Evolutionary conservation across 495 filamentous ascomycete genomes (phyloP), one percentile per base, ranked within the genome.

Genomic region (Penicillium robsamsonii): DNA sequence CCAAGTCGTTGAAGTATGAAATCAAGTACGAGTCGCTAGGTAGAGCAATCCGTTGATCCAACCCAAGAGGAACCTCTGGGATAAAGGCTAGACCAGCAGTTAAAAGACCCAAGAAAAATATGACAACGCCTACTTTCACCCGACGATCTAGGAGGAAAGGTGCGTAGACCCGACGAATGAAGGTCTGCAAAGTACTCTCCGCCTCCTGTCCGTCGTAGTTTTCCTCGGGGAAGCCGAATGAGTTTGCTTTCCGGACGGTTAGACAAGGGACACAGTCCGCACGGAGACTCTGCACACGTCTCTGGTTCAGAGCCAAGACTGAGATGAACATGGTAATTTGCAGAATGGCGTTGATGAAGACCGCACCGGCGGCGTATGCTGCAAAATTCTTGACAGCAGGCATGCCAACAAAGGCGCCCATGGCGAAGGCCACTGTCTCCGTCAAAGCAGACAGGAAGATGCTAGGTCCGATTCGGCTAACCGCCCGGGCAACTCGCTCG

Each of bases 251-350:
- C 59, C 82, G 85, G 43, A 96, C 81, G 35, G 83, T 87, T 22
- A 96, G 70, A 74, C 87, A 98, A 13, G 95, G 95, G 62, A 97
- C 85, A 72, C 92, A 96, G 66, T 97, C 95, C n/a, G 90, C 90
- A 31, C 93, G 84, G 27, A 86, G 80, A 55, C 86, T 85, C 60
- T 97, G 91, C 0, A 92, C 91, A 11, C 94, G 81, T 62, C 82
- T 81, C 68, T 98, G 94, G 63, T 97, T 97, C 49, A 96, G 79
- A 25, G 91, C 85, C 13, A 98, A 83, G 2, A 97, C 88, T 12
- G 94, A 87, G 38, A 97, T 82, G 62, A 98, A 98, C 85, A 97
- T 92, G 9, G 94, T 98, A 51, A 97, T 84, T 68, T 98, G 94
- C 20, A 98, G 74, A 30, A 97, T 64, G 6, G 95, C 94, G 64